Evolutionary conservation across 345 rosid genomes (phyloP).

Genomic region (Atalantia buxifolia): DNA sequence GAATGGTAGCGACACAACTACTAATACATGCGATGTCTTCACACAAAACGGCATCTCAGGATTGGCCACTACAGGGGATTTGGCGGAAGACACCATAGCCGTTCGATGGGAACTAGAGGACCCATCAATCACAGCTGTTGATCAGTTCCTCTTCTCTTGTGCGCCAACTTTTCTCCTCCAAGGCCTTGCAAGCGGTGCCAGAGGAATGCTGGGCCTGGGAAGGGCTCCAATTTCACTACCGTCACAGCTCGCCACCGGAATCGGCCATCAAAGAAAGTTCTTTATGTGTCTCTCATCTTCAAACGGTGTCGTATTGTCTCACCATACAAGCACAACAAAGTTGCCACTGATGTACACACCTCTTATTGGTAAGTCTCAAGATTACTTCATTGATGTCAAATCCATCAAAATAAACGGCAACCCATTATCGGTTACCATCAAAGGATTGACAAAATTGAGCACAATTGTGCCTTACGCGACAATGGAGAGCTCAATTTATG

Average conservation of each 20-base stretch:
- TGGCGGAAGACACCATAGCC: conserved; percentile 40
- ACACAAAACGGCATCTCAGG: conserved; percentile 31
- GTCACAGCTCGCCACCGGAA: conserved; percentile 46
- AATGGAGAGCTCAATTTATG: conserved; percentile 55
- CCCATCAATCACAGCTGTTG: conserved; percentile 12
- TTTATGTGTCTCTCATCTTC: conserved; percentile 47
- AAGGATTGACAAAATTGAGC: conserved; percentile 44
- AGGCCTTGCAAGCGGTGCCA: conserved; percentile 50
- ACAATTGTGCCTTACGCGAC: conserved; percentile 64
- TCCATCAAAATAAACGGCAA: conserved; percentile 54
- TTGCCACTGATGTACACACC: conserved; percentile 56
- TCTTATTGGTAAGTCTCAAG: conserved; percentile 19
- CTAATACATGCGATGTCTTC: conserved; percentile 35
- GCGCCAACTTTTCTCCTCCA: conserved; percentile 32
- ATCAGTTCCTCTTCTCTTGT: conserved; percentile 43
- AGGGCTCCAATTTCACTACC: conserved; percentile 48
- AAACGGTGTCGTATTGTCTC: conserved; percentile 41
- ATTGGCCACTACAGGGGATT: conserved; percentile 37
- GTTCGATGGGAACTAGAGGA: conserved; percentile 27
- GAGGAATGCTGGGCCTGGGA: conserved; percentile 66
- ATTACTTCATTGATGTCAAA: conserved; percentile 47
- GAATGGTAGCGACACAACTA: not conserved
- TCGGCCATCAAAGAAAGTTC: conserved; percentile 36
- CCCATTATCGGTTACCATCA: conserved; percentile 22
- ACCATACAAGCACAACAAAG: conserved; percentile 33